Base-by-base conservation (phyloP, 2,329 filamentous ascomycete species). In the Exophiala aquamarina region DNA sequence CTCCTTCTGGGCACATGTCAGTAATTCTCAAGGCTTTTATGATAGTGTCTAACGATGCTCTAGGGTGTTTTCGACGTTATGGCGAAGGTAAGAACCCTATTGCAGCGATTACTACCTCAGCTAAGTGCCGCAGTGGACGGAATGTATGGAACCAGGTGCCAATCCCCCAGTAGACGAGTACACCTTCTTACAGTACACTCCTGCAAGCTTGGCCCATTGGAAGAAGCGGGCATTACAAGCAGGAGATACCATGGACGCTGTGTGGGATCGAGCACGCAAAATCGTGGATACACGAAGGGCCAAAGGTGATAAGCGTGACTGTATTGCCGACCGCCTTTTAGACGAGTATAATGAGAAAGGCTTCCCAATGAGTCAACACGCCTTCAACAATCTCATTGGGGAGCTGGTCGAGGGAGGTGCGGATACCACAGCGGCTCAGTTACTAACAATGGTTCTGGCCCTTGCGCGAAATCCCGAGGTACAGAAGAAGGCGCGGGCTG, bases 121-220 rank as follows among this genome's bases (percentile, higher is more conserved):
- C 75, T 17, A 72, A 73, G 1, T 11, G 11, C 6, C 3, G 4
- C 41, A 40, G 26, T 47, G 23, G 23, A 41, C 41, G 6, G 41
- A 18, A 18, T 35, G 29, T 8, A 37, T 46, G 38, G 47, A 50
- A 31, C 36, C 67, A 0, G 74, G 73, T 1, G 69, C 67, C 4
- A 76, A 70, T 1, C 73, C 74, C 0, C 74, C 74, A 0, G 69
- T 77, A 0, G 74, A 77, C 40, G 61, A 70, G 26, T 73, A 70
- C 39, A 70, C 72, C 0, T 61, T 69, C 20, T 56, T 77, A 5
- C 66, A 72, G 34, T 63, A 52, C 2, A 50, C 75, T 8, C 74
- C 74, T 0, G 60, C 73, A 40, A 44, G 44, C 1, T 33, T 72
- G 5, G 42, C 42, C 15, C 3, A 65, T 69, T 43, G 62, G 64